Conservation (phyloP, 306 rosid species). For the Vigna mungo region DNA sequence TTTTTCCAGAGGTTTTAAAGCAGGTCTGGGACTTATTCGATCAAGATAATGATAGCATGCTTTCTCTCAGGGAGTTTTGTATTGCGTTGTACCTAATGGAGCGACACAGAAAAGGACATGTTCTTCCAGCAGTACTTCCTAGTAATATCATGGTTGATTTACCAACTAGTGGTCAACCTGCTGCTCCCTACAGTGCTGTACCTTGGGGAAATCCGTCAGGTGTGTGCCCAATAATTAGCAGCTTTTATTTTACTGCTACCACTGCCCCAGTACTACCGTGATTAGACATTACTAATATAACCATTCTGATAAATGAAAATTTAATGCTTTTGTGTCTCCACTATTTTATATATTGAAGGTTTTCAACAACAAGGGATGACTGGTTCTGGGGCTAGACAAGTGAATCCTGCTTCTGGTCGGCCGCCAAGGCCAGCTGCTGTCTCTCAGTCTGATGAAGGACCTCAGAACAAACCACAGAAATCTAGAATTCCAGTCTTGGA, state of each 20-base stretch:
- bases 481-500: constrained; percentile 84
- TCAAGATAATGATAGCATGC: constrained; percentile 99
- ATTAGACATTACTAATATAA: not conserved
- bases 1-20: constrained; percentile 84
- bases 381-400: constrained; percentile 62
- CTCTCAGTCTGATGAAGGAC: constrained; percentile 68
- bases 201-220: constrained; percentile 81
- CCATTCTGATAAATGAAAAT: constrained; percentile 20
- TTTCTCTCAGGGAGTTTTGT: constrained; percentile 96
- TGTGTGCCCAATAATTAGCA: constrained; percentile 44
- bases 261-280: not conserved
- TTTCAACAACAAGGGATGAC: constrained; percentile 69
- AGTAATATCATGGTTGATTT: constrained; percentile 71
- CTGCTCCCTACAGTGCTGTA: constrained; percentile 52
- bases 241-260: not conserved
- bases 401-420: constrained; percentile 59
- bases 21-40: constrained; percentile 99
- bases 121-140: constrained; percentile 86
- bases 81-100: constrained; percentile 94
- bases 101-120: constrained; percentile 87
- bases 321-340: constrained; percentile 40
- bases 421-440: constrained; percentile 71
- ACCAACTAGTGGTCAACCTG: constrained; percentile 67
- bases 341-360: constrained; percentile 53
- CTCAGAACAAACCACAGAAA: constrained; percentile 62